phyloP scores from a whole-genome alignment of 768 basidiomycete species.

The Panus rudis region DNA sequence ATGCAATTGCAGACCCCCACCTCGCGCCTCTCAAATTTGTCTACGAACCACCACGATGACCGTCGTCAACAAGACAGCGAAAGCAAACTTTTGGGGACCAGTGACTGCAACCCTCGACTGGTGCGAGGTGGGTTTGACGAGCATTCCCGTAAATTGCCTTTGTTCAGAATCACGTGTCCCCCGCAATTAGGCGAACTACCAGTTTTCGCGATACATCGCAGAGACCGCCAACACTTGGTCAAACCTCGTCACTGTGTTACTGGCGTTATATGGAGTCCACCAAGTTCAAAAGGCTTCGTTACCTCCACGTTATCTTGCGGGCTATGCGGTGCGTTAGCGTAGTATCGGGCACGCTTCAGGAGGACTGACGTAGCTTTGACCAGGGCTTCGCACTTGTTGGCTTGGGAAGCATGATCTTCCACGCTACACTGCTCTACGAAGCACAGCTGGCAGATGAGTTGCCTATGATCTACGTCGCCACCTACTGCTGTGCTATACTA shows the following conservation, averaged over 20 bases:
- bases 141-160: constrained; percentile 1
- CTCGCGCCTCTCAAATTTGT: no score
- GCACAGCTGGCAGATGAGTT: constrained; percentile 80
- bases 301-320: constrained; percentile 30
- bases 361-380: not conserved
- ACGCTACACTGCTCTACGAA: constrained; percentile 66
- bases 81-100: constrained; percentile 55
- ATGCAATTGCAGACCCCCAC: no score
- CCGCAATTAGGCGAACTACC: constrained; percentile 58
- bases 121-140: constrained; percentile 48
- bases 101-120: constrained; percentile 68
- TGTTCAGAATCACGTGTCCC: constrained; percentile 4
- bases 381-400: constrained; percentile 67
- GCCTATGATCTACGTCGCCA: constrained; percentile 72
- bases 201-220: constrained; percentile 70
- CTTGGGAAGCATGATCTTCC: constrained; percentile 74
- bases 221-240: constrained; percentile 71
- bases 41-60: no score
- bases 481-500: constrained; percentile 51
- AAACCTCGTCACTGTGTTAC: constrained; percentile 37
- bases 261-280: constrained; percentile 41
- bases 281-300: constrained; percentile 22
- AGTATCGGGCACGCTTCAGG: not conserved
- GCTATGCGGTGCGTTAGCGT: constrained; percentile 23
- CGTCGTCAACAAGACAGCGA: no score